Evolutionary conservation across 768 basidiomycete genomes (phyloP), one percentile per base, ranked within the genome.

Genomic region (Amanita subjunquillea): DNA sequence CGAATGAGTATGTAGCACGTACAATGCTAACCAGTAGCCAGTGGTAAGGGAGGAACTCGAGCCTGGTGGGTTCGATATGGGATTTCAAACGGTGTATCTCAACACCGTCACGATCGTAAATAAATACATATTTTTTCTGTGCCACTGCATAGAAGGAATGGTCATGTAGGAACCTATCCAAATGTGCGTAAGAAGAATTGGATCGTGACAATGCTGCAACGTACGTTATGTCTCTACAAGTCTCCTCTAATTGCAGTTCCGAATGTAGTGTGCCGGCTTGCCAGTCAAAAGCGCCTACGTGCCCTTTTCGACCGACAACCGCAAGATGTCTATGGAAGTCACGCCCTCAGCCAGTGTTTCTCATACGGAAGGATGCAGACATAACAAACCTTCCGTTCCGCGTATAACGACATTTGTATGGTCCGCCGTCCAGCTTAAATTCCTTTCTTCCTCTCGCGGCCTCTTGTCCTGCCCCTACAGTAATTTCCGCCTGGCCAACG

Each of bases 1-100:
- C n/a, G 38, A 51, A 50, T 9, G 23, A 36, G 46, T 54, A 45
- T 51, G 10, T 36, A 27, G 13, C 2, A 74, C 87, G 53, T 63
- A 93, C 91, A 13, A 92, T 75, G 55, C 80, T 85, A 9, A 82
- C 90, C 2, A 99, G 78, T 8, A 99, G 74, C 86, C 91, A 99
- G 63, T 99, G 96, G 59, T 93, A 97, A 0, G 91, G 92, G 6
- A 99, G 75, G 63, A 91, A 98, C 60, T 94, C 91, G 37, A 99
- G 77, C 54, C 85, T 74, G 4, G 89, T 91, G 1, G 91, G 87
- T 60, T 98, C 96, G 55, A 96, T 79, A 59, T 92, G 90, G 0
- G 81, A 72, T 63, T 85, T 85, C 12, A 93, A 72, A 56, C 82
- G 76, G 61, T 98, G 96, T 3, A 99, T 67, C 64, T 98, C 96